Evolutionary conservation across 306 rosid genomes (phyloP).

Genomic region (Oemleria cerasiformis): DNA sequence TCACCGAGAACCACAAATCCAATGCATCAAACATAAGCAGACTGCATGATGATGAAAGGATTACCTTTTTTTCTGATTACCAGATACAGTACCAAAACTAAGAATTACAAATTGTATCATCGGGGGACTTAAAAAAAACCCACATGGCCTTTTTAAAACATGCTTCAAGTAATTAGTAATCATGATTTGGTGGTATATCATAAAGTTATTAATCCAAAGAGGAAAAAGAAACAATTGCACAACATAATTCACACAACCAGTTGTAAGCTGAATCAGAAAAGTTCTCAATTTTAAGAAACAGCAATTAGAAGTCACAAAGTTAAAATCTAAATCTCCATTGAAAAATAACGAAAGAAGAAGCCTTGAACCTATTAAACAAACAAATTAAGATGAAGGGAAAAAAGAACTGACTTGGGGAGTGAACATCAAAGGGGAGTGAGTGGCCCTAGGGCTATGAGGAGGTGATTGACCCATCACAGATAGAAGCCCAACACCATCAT

Average conservation of each 20-base stretch:
- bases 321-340: not conserved
- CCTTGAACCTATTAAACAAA: not conserved
- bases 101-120: not conserved
- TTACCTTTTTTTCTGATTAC: not conserved
- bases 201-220: not conserved
- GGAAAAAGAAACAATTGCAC: not conserved
- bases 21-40: no score
- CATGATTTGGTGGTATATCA: not conserved
- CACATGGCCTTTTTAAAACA: not conserved
- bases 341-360: not conserved
- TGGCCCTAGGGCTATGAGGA: constrained; percentile 87
- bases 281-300: not conserved
- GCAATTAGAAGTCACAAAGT: not conserved
- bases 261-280: not conserved
- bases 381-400: not conserved
- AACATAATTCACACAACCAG: constrained; percentile 4
- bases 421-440: constrained; percentile 93
- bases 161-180: not conserved
- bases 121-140: no score
- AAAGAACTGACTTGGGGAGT: constrained; percentile 79
- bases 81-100: not conserved
- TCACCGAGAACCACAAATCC: not conserved
- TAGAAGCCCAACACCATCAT: no score
- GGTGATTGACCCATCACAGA: constrained; percentile 93
- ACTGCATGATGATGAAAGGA: not conserved